Base-by-base conservation (phyloP, 768 basidiomycete genomes). In the Agaricus blazei region DNA sequence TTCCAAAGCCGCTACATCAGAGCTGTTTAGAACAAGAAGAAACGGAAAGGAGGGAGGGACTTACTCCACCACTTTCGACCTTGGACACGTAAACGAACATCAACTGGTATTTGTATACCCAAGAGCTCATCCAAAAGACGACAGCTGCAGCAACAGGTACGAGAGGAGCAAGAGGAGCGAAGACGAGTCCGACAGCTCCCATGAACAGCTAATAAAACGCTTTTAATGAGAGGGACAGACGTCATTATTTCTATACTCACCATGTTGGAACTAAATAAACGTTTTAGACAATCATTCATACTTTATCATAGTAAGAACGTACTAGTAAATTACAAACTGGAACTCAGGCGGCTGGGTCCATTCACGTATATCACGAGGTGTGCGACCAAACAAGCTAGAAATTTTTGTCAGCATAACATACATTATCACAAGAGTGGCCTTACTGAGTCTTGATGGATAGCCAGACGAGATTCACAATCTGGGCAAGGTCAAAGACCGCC, bases 61-160 rank as follows among this genome's bases (percentile, higher is more conserved):
- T 60, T 68, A 93, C 90, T 31, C 97, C 97, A 56, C 96, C 97
- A 50, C 87, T 91, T 71, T 99, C 97, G 12, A 93, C 89, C 59
- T 85, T 85, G 5, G 93, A 85, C 47, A 92, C 74, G 66, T 81
- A 95, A 55, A 96, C 92, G 68, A 96, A 98, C 85, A 98, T 93
- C 48, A 98, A 76, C 74, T 95, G 90, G 65, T 98, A 98, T 72
- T 98, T 99, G 78, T 95, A 93, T 23, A 92, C 89, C 77, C 84
- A 84, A 4, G 87, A 88, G 58, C 83, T 83, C 64, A 88, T 73
- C 90, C 93, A 98, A 68, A 94, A 90, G 23, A 97, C 92, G 31
- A 88, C 67, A 2, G 87, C 86, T 11, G 85, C 92, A 15, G 89
- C 90, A 27, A 94, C 76, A 8, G 79, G 81, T 14, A 99, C 94